Base-by-base conservation (phyloP, 139 green algal genomes). In the Chlorella sp. region DNA sequence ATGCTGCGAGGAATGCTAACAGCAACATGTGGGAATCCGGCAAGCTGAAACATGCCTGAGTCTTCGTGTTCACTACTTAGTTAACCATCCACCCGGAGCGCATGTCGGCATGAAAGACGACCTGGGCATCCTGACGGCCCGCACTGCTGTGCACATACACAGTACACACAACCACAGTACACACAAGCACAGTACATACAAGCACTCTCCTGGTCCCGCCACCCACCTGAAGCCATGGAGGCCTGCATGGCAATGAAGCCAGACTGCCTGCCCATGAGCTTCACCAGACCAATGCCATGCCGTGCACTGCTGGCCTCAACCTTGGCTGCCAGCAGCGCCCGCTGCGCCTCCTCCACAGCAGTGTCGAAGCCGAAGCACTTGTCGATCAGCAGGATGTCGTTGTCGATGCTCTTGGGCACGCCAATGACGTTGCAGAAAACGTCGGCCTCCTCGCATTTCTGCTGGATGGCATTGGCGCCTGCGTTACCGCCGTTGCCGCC, bases 211-310 rank as follows among this genome's bases (percentile, higher is more conserved):
- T n/a, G n/a, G n/a, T n/a, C n/a, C n/a, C n/a, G n/a, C n/a, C n/a
- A n/a, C n/a, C n/a, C n/a, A 90, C 85, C 88, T 51, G 86, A 93
- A 14, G 93, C 90, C 86, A 98, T 91, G 61, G 91, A 97, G 6
- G 89, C 89, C 78, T 97, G 88, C 84, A 94, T 84, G 14, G 95
- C 90, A 64, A 99, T 98, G 87, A 98, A 99, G 72, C 95, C 95
- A 10, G 85, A 91, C 80, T 96, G 88, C 10, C 95, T 82, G 4
- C 95, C 95, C 95, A 99, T 99, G 55, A 99, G 89, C 85, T 98
- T 98, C 32, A 99, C 95, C 49, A 99, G 71, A 23, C 91, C 92
- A 34, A 99, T 93, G 67, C 95, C 95, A 14, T 88, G 75, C 31
- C 81, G 76, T 3, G 90, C 90, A 29, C 73, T 88, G 76, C 74